A percentile compares a stretch with the other conserved stretches of the same genome.
These are phyloP conservation scores for Huntiella omanensis DNA, from an alignment of 2,329 filamentous ascomycete genomes.

Conservation along the genomic window DNA sequence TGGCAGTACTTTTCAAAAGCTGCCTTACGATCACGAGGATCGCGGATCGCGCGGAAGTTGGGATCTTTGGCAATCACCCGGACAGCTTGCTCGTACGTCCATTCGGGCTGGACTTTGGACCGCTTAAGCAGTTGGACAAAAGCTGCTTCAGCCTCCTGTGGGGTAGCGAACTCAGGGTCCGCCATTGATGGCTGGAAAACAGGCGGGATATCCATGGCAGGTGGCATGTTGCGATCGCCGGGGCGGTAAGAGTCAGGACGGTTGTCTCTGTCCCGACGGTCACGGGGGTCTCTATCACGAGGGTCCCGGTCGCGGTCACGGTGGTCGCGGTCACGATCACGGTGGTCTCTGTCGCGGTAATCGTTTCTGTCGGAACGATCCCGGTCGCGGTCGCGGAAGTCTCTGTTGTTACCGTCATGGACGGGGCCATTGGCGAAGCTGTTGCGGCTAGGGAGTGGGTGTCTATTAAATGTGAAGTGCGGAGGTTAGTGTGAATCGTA, in stretches of 20 bases:
- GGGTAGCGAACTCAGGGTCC: conserved; percentile 60
- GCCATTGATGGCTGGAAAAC: conserved; percentile 38
- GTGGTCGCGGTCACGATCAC: conserved; percentile 15
- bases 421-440: conserved; percentile 19
- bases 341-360: conserved; percentile 12
- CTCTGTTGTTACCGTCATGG: conserved; percentile 16
- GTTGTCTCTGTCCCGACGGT: conserved; percentile 14
- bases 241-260: conserved; percentile 18
- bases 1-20: conserved; percentile 92
- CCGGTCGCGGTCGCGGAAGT: conserved; percentile 9
- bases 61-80: conserved; percentile 73
- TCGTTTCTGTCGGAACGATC: conserved; percentile 19
- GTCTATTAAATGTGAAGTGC: neutral
- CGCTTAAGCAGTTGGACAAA: conserved; percentile 81
- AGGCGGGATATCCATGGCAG: conserved; percentile 1
- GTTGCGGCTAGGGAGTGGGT: conserved; percentile 24
- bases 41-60: conserved; percentile 82
- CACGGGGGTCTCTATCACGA: conserved; percentile 13
- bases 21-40: conserved; percentile 73
- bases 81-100: conserved; percentile 82
- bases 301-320: conserved; percentile 14
- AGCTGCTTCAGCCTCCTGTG: conserved; percentile 79
- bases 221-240: neutral
- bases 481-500: neutral
- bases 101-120: conserved; percentile 72